Conservation (phyloP, 2,329 filamentous ascomycete species). For the Xylogone sp. region DNA sequence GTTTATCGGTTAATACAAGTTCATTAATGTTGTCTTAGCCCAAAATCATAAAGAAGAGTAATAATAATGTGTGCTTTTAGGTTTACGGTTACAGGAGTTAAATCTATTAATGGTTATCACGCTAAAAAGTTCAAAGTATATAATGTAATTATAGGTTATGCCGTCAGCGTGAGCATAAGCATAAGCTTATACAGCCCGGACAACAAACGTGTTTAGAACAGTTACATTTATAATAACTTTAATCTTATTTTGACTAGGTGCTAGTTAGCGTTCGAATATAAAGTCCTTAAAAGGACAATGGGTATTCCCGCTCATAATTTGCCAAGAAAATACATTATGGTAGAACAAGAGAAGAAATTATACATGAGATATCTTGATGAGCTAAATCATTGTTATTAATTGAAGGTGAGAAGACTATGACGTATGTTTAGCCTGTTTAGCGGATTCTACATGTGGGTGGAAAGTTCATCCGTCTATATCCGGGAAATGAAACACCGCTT, state of each 20-base stretch:
- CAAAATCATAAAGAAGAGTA: constrained; percentile 38
- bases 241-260: constrained; percentile 2
- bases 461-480: too few species aligned
- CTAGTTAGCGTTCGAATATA: too few species aligned
- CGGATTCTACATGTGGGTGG: too few species aligned
- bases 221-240: constrained; percentile 27
- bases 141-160: constrained; percentile 34
- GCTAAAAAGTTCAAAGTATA: constrained; percentile 33
- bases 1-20: constrained; percentile 37
- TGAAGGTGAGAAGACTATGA: too few species aligned
- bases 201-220: constrained; percentile 32
- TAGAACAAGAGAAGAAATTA: too few species aligned
- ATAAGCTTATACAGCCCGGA: constrained; percentile 30
- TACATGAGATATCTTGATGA: too few species aligned
- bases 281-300: too few species aligned
- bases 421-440: too few species aligned
- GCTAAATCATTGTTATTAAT: too few species aligned
- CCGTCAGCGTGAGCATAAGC: constrained; percentile 26
- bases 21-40: constrained; percentile 35
- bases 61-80: constrained; percentile 34
- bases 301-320: too few species aligned
- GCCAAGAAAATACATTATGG: too few species aligned
- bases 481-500: too few species aligned
- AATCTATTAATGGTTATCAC: constrained; percentile 30
- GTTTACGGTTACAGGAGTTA: constrained; percentile 22